Evolutionary conservation across 257 asterid species (phyloP), one percentile per base, ranked within the genome.

Genomic region (Solanum acaule): DNA sequence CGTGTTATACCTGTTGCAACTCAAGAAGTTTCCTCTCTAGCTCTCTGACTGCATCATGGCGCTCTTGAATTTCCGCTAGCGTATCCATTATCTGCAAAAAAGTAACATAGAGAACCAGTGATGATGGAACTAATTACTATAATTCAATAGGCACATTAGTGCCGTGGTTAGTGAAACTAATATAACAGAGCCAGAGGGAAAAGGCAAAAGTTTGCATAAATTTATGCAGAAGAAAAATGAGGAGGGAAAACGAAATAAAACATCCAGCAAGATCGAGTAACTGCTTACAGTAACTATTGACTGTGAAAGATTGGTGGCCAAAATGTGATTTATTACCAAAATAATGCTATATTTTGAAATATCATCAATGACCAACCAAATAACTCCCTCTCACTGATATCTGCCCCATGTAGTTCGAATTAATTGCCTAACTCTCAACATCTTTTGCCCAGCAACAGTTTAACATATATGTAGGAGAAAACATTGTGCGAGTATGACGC

Each of bases 41-140:
- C 82, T 97, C 99, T 92, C 96, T 93, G 44, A 96, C 99, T 10
- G 99, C 99, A 90, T 95, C 99, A 92, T 96, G 99, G n/a, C 99
- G 98, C 90, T 97, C 99, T 92, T 96, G 99, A 92, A 97, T 97
- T 93, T 97, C 99, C 29, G 99, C 98, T 56, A 97, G 93, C 22
- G 99, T 96, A 90, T 94, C 99, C 98, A 96, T 93, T 88, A 97
- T 89, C 99, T 97, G 92, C 90, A 91, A 92, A 87, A 9, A 34
- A 20, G 38, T 33, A 25, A 40, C 65, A 79, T 25, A 42, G 59
- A 76, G 33, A 40, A 77, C 84, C 59, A 40, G 22, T 27, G 18
- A n/a, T 77, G 16, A 77, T n/a, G 29, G 46, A 31, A 40, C 84
- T 15, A 16, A 77, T 77, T 52, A 40, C 35, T 3, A 77, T 38